phyloP scores from a whole-genome alignment of 1,284 basidiomycete genomes.

The Cutaneotrichosporon sp. region DNA sequence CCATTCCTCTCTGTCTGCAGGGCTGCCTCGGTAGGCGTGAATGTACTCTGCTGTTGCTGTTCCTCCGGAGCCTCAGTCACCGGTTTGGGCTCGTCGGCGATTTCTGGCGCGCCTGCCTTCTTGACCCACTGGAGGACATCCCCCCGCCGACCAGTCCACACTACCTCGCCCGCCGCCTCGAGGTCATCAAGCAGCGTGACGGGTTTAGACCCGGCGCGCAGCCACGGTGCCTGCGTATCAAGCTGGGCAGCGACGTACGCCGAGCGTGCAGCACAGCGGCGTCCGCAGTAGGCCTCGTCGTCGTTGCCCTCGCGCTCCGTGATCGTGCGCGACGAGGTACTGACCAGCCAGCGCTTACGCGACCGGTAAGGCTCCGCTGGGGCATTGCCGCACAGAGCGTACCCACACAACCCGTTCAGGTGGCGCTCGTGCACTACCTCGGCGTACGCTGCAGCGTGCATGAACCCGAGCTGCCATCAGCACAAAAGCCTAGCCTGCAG shows the following conservation, averaged over 20 bases:
- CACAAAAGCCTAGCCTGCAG: no score
- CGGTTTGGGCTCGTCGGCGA: not conserved
- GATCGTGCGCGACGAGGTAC: slow-evolving; percentile 24
- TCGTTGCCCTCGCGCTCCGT: slow-evolving; percentile 31
- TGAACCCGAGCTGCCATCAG: slow-evolving; percentile 17
- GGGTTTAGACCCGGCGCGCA: slow-evolving; percentile 12
- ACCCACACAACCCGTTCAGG: slow-evolving; percentile 36
- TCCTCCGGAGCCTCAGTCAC: not conserved
- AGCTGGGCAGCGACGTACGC: slow-evolving; percentile 27
- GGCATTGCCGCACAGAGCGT: slow-evolving; percentile 30
- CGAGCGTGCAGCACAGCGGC: slow-evolving; percentile 23
- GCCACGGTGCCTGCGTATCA: slow-evolving; percentile 30
- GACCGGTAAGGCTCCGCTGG: slow-evolving; percentile 27
- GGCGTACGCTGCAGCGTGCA: slow-evolving; percentile 27
- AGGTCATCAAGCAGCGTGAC: slow-evolving; percentile 31
- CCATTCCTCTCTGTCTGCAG: no score
- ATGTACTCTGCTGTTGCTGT: no score
- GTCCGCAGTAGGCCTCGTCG: slow-evolving; percentile 34
- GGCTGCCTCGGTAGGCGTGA: no score
- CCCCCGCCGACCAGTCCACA: slow-evolving; percentile 10
- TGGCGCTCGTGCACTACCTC: slow-evolving; percentile 39
- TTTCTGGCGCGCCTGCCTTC: not conserved
- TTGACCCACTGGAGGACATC: slow-evolving; percentile 8
- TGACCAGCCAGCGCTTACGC: slow-evolving; percentile 24
- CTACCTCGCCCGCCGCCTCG: slow-evolving; percentile 21